These are phyloP conservation scores for Myriosclerotinia scirpicola DNA, from an alignment of 2,329 filamentous ascomycete genomes.

Conservation along the genomic window DNA sequence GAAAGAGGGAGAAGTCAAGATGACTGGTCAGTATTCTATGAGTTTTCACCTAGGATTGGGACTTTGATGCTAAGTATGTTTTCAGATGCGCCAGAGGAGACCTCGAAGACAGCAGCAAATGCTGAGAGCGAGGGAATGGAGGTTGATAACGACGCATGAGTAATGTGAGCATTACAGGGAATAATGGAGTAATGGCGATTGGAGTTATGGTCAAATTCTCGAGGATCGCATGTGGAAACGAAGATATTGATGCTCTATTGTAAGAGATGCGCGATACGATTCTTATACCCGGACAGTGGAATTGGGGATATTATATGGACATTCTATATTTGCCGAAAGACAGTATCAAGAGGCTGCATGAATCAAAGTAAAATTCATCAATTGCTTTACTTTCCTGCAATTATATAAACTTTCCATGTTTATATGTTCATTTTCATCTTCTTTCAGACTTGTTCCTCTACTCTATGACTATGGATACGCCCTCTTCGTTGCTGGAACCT, in stretches of 20 bases:
- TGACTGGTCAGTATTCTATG: slow-evolving; percentile 37
- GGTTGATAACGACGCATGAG: slow-evolving; percentile 19
- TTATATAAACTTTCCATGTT: neutral
- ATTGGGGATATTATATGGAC: neutral
- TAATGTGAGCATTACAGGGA: neutral
- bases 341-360: neutral
- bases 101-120: slow-evolving; percentile 3
- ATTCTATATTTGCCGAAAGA: too few relatives aligned
- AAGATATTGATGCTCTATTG: neutral
- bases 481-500: slow-evolving; percentile 25
- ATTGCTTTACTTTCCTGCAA: neutral
- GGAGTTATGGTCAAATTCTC: slow-evolving; percentile 16
- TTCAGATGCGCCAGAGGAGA: slow-evolving; percentile 24
- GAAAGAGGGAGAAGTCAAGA: slow-evolving; percentile 38
- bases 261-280: neutral
- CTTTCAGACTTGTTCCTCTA: neutral
- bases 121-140: slow-evolving; percentile 16
- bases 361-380: neutral
- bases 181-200: slow-evolving; percentile 19
- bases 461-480: slow-evolving; percentile 14
- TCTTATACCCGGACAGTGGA: neutral
- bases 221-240: neutral
- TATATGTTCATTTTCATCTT: neutral
- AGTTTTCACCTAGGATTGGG: neutral
- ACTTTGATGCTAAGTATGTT: neutral